A percentile compares a stretch with the other conserved stretches of the same genome.
phyloP scores from a whole-genome alignment of 805 yeast genomes.

The Teunomyces tritomae region DNA sequence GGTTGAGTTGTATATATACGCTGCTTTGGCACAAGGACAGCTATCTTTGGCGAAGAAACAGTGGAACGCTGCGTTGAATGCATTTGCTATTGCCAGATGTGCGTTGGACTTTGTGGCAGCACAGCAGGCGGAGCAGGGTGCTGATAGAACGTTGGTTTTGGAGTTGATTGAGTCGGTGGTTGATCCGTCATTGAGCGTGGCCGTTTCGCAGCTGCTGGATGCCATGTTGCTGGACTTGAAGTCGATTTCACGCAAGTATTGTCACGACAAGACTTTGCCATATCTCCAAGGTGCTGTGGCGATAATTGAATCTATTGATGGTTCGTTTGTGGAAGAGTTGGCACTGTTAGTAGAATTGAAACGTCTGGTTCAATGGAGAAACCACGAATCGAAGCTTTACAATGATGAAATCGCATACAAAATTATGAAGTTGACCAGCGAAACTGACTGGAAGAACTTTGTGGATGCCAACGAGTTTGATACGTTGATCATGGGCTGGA shows the following conservation, averaged over 20 bases:
- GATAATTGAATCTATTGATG: conserved; percentile 38
- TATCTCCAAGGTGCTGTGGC: conserved; percentile 40
- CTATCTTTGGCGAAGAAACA: conserved; percentile 50
- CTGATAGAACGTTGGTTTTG: conserved; percentile 40
- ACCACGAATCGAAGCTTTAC: conserved; percentile 55
- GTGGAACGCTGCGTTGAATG: conserved; percentile 52
- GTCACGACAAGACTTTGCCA: conserved; percentile 23
- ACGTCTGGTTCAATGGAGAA: conserved; percentile 47
- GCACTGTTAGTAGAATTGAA: conserved; percentile 24
- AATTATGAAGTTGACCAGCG: conserved; percentile 36
- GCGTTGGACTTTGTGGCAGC: conserved; percentile 50
- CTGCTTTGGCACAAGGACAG: conserved; percentile 53
- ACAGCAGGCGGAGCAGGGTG: conserved; percentile 12
- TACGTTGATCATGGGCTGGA: conserved; percentile 59
- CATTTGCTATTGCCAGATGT: conserved; percentile 60
- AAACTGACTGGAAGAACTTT: conserved; percentile 17
- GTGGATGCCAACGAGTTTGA: conserved; percentile 53
- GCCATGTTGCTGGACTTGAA: conserved; percentile 7
- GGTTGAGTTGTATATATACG: conserved; percentile 34
- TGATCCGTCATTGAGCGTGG: conserved; percentile 64
- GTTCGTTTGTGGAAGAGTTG: conserved; percentile 33
- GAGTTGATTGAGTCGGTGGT: conserved; percentile 58
- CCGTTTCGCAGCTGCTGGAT: conserved; percentile 42
- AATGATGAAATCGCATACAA: conserved; percentile 72
- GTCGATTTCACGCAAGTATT: conserved; percentile 11